Evolutionary conservation across 1,284 basidiomycete species (phyloP), one percentile per base, ranked within the genome.

Genomic region (Prillingera fragicola): DNA sequence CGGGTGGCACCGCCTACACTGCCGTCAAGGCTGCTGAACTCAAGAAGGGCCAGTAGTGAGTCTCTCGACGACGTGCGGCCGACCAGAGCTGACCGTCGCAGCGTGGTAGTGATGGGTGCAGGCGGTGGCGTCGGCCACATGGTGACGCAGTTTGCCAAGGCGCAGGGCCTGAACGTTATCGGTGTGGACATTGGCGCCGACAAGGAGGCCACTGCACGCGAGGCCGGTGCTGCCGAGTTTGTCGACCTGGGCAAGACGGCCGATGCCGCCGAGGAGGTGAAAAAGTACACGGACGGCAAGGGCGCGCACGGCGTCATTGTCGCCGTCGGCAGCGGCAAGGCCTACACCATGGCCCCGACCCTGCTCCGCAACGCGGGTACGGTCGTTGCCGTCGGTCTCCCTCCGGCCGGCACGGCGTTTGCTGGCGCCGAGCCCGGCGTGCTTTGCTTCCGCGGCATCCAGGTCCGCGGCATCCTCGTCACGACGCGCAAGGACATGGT

Each of bases 391-490:
- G 46, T 52, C 23, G 50, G 50, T 7, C 46, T 52, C 3, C 50
- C 50, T 2, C 33, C 46, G 6, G 24, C 56, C 33, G 48, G 65
- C 50, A 53, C 57, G 22, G 61, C 67, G 38, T 56, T 70, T 43
- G 58, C 54, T 41, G 52, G 60, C 38, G 68, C 60, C 31, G 57
- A 57, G 48, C 49, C 48, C n/a, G 38, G 55, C 33, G 48, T 56
- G 21, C 60, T 59, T 58, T 64, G 65, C 49, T 71, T 72, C 45
- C 50, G 52, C 43, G 59, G 75, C 56, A 63, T 73, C 47, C 56
- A 63, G 27, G 71, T 68, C 29, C 60, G 70, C 34, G 55, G 56
- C 32, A 57, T 65, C 51, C 65, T 67, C 25, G 59, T 74, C 47
- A 49, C 50, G 26, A 48, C 46, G 14, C 50, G 50, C 38, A 28